Evolutionary conservation across 768 basidiomycete species (phyloP).

Genomic region (Lentinula aciculospora): DNA sequence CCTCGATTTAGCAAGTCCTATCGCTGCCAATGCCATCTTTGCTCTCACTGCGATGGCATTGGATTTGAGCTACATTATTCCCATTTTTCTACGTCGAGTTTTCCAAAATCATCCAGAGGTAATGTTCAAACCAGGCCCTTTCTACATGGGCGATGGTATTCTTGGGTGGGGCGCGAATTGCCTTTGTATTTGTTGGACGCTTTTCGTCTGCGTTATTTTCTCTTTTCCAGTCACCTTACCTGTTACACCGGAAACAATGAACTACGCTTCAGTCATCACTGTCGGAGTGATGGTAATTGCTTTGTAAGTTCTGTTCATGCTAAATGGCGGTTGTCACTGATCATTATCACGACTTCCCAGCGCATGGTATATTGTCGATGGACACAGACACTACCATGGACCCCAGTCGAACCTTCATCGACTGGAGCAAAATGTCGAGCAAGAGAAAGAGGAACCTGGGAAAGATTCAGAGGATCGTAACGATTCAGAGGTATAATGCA

Average conservation of each 20-base stretch:
- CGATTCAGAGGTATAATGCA: neutral
- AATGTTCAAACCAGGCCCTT: slow-evolving; percentile 79
- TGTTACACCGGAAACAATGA: slow-evolving; percentile 70
- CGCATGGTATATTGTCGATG: slow-evolving; percentile 48
- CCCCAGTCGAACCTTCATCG: slow-evolving; percentile 45
- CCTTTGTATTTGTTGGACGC: slow-evolving; percentile 64
- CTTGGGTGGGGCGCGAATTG: slow-evolving; percentile 58
- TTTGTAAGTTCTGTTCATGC: slow-evolving; percentile 29
- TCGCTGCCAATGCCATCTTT: slow-evolving; percentile 79
- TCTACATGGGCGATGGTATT: slow-evolving; percentile 72
- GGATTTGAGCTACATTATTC: slow-evolving; percentile 78
- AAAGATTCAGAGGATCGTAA: neutral
- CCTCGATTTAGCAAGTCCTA: slow-evolving; percentile 69
- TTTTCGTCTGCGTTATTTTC: slow-evolving; percentile 67
- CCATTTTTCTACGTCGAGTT: slow-evolving; percentile 67
- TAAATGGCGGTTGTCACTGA: neutral
- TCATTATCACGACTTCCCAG: slow-evolving; percentile 17
- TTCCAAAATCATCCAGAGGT: slow-evolving; percentile 76
- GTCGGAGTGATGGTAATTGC: slow-evolving; percentile 47
- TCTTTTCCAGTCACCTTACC: slow-evolving; percentile 66
- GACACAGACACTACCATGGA: slow-evolving; percentile 53
- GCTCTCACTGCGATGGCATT: slow-evolving; percentile 74
- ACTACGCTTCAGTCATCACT: slow-evolving; percentile 72
- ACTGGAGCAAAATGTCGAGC: neutral
- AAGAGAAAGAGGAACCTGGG: neutral